phyloP scores from a whole-genome alignment of 805 yeast species.

The Kluyveromyces nonfermentans region DNA sequence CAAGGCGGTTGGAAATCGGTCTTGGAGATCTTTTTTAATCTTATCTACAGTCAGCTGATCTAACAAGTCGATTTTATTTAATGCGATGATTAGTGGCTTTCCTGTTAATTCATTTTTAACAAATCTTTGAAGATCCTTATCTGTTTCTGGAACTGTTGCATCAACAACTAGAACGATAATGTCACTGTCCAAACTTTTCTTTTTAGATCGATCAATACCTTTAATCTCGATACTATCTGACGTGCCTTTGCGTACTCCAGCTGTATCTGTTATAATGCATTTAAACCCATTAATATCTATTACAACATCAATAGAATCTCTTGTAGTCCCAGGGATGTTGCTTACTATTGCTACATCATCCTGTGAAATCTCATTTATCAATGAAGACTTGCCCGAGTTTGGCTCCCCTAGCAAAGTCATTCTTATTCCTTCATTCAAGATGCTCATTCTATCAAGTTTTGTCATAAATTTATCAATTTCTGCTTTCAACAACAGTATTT shows the following conservation, averaged over 20 bases:
- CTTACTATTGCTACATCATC: constrained; percentile 88
- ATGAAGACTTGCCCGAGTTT: constrained; percentile 90
- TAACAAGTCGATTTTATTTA: constrained; percentile 55
- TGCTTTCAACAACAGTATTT: constrained; percentile 33
- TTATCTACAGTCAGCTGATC: constrained; percentile 11
- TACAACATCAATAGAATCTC: constrained; percentile 78
- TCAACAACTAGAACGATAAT: constrained; percentile 53
- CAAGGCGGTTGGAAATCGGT: constrained; percentile 1
- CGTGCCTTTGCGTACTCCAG: constrained; percentile 60
- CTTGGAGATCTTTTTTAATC: constrained; percentile 16
- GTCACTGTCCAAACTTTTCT: constrained; percentile 52
- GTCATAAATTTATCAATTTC: constrained; percentile 37
- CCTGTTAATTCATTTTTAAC: constrained; percentile 22
- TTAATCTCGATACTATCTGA: constrained; percentile 58
- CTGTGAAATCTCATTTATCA: constrained; percentile 65
- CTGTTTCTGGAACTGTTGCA: constrained; percentile 22
- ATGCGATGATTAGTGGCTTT: constrained; percentile 31
- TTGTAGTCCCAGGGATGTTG: constrained; percentile 84
- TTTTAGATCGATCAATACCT: constrained; percentile 73
- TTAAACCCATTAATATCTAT: constrained; percentile 78
- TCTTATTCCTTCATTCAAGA: constrained; percentile 64
- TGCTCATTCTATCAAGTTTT: constrained; percentile 47
- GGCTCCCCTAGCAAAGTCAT: constrained; percentile 81
- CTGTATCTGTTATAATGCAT: constrained; percentile 82
- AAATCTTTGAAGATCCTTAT: constrained; percentile 33